Conservation (phyloP, 164 flowering plant genomes). For the Malania oleifera region DNA sequence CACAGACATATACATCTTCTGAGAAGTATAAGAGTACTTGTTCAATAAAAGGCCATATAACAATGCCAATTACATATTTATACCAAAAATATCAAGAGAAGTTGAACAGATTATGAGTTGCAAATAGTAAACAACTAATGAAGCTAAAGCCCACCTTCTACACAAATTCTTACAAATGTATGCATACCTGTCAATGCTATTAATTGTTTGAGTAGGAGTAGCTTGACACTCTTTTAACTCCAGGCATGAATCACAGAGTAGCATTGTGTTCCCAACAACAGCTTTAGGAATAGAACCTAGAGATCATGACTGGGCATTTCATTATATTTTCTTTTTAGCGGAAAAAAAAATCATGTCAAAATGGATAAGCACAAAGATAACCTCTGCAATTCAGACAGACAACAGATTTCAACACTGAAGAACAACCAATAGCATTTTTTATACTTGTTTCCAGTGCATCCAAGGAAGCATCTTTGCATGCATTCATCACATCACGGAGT, state of each 20-base stretch:
- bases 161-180: background rate
- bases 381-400: constrained; percentile 52
- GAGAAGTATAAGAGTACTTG: too few species aligned
- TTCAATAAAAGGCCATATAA: too few species aligned
- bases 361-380: constrained; percentile 9
- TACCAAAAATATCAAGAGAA: too few species aligned
- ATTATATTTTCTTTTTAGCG: background rate
- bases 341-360: background rate
- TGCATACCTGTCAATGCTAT: constrained; percentile 26
- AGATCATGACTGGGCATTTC: background rate
- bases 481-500: constrained; percentile 60
- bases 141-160: too few species aligned
- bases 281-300: constrained; percentile 32
- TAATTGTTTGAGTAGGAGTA: constrained; percentile 9
- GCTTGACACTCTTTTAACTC: constrained; percentile 22
- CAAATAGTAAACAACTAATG: too few species aligned
- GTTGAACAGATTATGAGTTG: too few species aligned
- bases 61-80: too few species aligned
- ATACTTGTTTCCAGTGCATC: constrained; percentile 42
- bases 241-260: constrained; percentile 39
- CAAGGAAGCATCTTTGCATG: constrained; percentile 39
- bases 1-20: too few species aligned
- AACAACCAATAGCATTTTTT: constrained; percentile 28
- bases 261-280: constrained; percentile 14
- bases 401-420: constrained; percentile 17